phyloP scores from a whole-genome alignment of 2,329 filamentous ascomycete species.

The Beauveria scarabaeidicola region DNA sequence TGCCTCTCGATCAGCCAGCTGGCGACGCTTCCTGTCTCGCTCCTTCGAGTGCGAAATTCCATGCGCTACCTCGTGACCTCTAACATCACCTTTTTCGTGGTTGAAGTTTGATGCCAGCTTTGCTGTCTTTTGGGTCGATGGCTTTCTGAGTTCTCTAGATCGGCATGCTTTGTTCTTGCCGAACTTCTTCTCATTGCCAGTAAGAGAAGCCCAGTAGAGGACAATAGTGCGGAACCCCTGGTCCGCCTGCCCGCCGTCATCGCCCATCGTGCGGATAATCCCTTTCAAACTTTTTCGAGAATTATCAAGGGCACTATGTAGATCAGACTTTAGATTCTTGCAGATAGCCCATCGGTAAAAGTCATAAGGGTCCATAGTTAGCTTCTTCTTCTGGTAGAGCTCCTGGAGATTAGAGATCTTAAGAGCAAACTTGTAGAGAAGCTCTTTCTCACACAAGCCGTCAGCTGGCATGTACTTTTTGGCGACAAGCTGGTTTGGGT shows the following conservation, averaged over 20 bases:
- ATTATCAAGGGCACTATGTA: neutral
- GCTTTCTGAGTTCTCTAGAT: no score
- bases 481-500: slow-evolving; percentile 29
- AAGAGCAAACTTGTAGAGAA: slow-evolving; percentile 28
- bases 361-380: slow-evolving; percentile 29
- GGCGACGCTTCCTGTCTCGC: neutral
- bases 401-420: slow-evolving; percentile 24
- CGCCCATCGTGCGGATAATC: slow-evolving; percentile 13
- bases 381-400: slow-evolving; percentile 17
- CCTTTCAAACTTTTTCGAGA: neutral
- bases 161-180: slow-evolving; percentile 7
- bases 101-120: no score
- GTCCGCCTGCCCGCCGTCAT: slow-evolving; percentile 16
- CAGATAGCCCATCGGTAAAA: slow-evolving; percentile 24
- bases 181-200: slow-evolving; percentile 16
- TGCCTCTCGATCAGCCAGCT: neutral
- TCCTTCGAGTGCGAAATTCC: neutral
- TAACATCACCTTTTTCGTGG: neutral
- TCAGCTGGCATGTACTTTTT: slow-evolving; percentile 23
- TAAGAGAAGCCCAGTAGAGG: slow-evolving; percentile 19
- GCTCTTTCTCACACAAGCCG: slow-evolving; percentile 26
- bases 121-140: no score
- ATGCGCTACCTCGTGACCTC: neutral
- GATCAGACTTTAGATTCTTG: neutral
- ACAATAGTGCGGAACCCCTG: slow-evolving; percentile 21